Base-by-base conservation (phyloP, 2,329 filamentous ascomycete genomes). In the Trichocomaceae sp. region DNA sequence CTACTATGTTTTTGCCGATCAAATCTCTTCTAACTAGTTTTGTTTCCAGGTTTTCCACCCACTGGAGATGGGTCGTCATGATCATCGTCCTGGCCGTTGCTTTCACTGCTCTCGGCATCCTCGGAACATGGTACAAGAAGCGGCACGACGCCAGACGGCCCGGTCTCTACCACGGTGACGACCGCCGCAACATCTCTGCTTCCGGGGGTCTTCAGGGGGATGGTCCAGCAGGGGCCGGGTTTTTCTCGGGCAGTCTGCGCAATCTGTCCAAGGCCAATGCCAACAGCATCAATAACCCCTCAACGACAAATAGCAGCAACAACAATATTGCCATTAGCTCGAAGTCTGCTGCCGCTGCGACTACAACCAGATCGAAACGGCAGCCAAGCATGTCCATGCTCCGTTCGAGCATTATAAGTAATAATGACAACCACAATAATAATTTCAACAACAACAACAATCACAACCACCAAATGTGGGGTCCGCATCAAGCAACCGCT, bases 21-120 rank as follows among this genome's bases (percentile, higher is more conserved):
- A 26, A n/a, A n/a, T n/a, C 7, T 26, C n/a, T 47, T 26, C 48
- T 47, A 17, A 46, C 33, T 22, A 35, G 9, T 3, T 26, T 23
- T 17, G 17, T 29, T 8, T 29, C 3, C 58, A 89, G 87, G 86
- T 72, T 88, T 49, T 77, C 79, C 7, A 78, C 75, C 26, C 88
- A 92, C 69, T 89, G 82, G 76, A 79, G 84, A 74, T 95, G 88
- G 88, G 82, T 95, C 46, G 78, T 92, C 59, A 89, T 93, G 79
- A 77, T 93, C 52, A 84, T 90, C 60, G 75, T 92, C 58, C 78
- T 95, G 26, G 79, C 85, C 44, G 75, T 92, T 57, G 85, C 77
- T 52, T 87, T 95, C 58, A 73, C 79, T 13, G 76, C 77, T 55
- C 80, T 89, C 63, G 87, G 85, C 77, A 72, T 86, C 39, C 77